phyloP scores from a whole-genome alignment of 2,329 filamentous ascomycete genomes.

The Aspergillus oerlinghausenensis region DNA sequence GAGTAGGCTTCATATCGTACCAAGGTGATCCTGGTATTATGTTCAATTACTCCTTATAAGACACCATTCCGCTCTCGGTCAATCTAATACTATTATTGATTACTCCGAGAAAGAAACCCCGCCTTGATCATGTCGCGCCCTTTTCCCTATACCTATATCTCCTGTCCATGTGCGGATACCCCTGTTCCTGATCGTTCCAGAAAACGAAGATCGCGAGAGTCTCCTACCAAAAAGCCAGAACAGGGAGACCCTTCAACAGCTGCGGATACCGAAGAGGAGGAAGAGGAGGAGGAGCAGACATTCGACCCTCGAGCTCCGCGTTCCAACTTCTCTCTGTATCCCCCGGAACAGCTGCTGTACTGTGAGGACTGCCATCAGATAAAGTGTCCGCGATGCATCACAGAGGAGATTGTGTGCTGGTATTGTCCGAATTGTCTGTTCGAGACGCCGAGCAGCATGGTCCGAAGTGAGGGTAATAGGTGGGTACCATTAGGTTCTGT shows the following conservation, averaged over 20 bases:
- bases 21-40: neutral
- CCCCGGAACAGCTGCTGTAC: conserved; percentile 88
- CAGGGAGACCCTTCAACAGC: conserved; percentile 17
- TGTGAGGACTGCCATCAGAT: conserved; percentile 98
- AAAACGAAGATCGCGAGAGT: conserved; percentile 35
- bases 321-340: conserved; percentile 87
- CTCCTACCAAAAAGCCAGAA: conserved; percentile 29
- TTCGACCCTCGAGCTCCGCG: conserved; percentile 83
- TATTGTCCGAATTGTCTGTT: conserved; percentile 95
- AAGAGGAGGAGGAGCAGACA: conserved; percentile 68
- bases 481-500: conserved; percentile 39
- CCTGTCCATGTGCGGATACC: conserved; percentile 57
- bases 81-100: neutral
- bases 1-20: neutral
- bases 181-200: conserved; percentile 37
- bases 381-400: conserved; percentile 83
- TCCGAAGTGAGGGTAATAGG: conserved; percentile 91
- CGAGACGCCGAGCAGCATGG: conserved; percentile 87
- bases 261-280: conserved; percentile 25
- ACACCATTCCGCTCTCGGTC: neutral
- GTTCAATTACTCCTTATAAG: neutral
- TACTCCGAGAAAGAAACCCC: neutral
- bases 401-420: conserved; percentile 90
- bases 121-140: conserved; percentile 45
- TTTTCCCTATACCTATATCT: conserved; percentile 62